These are phyloP conservation scores for Fusarium musae DNA, from an alignment of 2,329 filamentous ascomycete genomes.

Conservation along the genomic window DNA sequence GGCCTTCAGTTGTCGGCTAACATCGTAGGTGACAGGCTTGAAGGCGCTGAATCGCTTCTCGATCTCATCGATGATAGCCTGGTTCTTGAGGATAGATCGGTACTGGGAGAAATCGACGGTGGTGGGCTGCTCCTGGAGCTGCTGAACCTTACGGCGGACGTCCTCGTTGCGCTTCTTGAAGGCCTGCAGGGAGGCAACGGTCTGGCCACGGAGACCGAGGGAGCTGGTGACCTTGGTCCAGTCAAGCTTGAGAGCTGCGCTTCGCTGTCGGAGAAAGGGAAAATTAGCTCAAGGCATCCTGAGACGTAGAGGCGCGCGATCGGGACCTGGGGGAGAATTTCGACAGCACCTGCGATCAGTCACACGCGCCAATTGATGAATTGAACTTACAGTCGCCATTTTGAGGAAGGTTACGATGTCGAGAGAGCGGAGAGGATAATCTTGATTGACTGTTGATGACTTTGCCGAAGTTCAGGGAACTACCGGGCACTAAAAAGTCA, in stretches of 20 bases:
- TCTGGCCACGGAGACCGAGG: conserved; percentile 96
- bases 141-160: conserved; percentile 90
- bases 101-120: conserved; percentile 94
- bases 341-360: conserved; percentile 32
- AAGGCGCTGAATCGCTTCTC: conserved; percentile 94
- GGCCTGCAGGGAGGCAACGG: conserved; percentile 86
- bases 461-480: conserved; percentile 57
- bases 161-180: conserved; percentile 99
- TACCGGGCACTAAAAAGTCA: conserved; percentile 46
- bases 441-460: conserved; percentile 57
- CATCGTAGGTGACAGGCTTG: conserved; percentile 94
- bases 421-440: conserved; percentile 62
- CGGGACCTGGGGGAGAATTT: conserved; percentile 12
- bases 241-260: conserved; percentile 99
- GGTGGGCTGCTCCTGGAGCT: conserved; percentile 85
- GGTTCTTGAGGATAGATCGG: conserved; percentile 94
- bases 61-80: conserved; percentile 93
- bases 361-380: conserved; percentile 44
- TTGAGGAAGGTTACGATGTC: conserved; percentile 62
- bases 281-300: conserved; percentile 65
- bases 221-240: conserved; percentile 95
- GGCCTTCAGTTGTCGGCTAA: conserved; percentile 93
- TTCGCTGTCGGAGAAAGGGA: conserved; percentile 73
- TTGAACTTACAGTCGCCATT: conserved; percentile 75
- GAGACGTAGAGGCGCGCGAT: conserved; percentile 31